Evolutionary conservation across 257 asterid genomes (phyloP).

Genomic region (Solanum sejunctum): DNA sequence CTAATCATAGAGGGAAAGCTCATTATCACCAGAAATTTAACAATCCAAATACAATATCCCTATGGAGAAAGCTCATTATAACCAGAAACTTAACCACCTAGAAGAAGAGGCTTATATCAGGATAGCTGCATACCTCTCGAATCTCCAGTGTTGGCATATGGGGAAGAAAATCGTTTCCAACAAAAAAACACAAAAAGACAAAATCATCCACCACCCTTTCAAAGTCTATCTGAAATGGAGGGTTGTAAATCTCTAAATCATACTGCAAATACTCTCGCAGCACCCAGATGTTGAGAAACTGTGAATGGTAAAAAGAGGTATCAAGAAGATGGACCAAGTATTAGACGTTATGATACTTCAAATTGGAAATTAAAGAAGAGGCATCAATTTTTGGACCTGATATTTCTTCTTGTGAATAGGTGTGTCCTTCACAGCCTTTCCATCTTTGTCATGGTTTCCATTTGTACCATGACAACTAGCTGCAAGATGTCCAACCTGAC

Average conservation of each 20-base stretch:
- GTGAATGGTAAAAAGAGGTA: constrained; percentile 12
- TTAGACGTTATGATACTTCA: neutral
- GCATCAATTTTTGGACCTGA: constrained; percentile 48
- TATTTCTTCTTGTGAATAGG: constrained; percentile 79
- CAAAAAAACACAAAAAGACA: constrained; percentile 86
- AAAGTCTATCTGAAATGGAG: constrained; percentile 69
- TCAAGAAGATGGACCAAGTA: constrained; percentile 11
- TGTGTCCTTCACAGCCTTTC: constrained; percentile 34
- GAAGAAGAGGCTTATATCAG: neutral
- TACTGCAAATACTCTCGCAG: constrained; percentile 81
- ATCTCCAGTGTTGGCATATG: constrained; percentile 97
- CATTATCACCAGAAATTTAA: neutral
- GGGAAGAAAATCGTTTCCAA: constrained; percentile 98
- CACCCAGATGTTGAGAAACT: constrained; percentile 88
- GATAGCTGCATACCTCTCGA: constrained; percentile 62
- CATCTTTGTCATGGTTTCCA: constrained; percentile 21
- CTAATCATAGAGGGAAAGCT: neutral
- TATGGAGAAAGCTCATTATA: neutral
- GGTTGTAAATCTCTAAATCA: constrained; percentile 62
- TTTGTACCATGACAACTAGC: constrained; percentile 58
- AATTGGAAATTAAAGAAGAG: neutral
- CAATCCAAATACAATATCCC: neutral
- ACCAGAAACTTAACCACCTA: neutral
- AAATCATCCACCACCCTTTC: constrained; percentile 97
- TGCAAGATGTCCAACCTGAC: constrained; percentile 88